Conservation (phyloP, 768 basidiomycete genomes). For the Termitomyces sp. region DNA sequence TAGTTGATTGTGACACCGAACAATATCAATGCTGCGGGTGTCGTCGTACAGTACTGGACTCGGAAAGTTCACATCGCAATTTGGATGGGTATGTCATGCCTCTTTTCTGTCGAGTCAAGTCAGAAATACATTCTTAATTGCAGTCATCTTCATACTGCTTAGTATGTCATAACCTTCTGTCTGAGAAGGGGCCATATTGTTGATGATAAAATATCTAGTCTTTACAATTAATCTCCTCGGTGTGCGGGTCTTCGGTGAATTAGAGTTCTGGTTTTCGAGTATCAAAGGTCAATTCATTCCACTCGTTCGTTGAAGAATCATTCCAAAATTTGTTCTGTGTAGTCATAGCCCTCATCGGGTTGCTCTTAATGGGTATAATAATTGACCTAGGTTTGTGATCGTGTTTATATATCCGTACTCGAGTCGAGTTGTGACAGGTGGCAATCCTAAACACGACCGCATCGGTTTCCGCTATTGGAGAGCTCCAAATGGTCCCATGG, state of each 20-base stretch:
- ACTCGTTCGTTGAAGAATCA: neutral
- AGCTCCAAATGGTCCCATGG: conserved; percentile 51
- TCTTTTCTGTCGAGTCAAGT: neutral
- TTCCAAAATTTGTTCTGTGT: neutral
- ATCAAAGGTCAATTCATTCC: conserved; percentile 45
- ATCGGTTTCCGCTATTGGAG: conserved; percentile 47
- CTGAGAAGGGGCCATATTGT: neutral
- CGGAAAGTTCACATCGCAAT: conserved; percentile 37
- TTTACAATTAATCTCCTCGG: conserved; percentile 55
- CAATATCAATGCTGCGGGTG: conserved; percentile 59
- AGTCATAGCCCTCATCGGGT: conserved; percentile 42
- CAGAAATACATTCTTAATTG: conserved; percentile 1
- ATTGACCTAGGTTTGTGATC: conserved; percentile 52
- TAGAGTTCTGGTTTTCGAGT: conserved; percentile 71
- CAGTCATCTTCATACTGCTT: conserved; percentile 54
- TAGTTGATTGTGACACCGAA: conserved; percentile 61
- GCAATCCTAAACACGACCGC: conserved; percentile 41
- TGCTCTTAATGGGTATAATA: conserved; percentile 56
- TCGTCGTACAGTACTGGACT: conserved; percentile 47
- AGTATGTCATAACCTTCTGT: conserved; percentile 28
- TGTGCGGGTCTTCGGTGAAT: conserved; percentile 62
- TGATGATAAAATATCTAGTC: conserved; percentile 25
- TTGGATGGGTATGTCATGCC: conserved; percentile 48
- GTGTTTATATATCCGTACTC: no score
- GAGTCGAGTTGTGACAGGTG: conserved; percentile 29